Base-by-base conservation (phyloP, 495 filamentous ascomycete genomes). In the Daldinia childiae region DNA sequence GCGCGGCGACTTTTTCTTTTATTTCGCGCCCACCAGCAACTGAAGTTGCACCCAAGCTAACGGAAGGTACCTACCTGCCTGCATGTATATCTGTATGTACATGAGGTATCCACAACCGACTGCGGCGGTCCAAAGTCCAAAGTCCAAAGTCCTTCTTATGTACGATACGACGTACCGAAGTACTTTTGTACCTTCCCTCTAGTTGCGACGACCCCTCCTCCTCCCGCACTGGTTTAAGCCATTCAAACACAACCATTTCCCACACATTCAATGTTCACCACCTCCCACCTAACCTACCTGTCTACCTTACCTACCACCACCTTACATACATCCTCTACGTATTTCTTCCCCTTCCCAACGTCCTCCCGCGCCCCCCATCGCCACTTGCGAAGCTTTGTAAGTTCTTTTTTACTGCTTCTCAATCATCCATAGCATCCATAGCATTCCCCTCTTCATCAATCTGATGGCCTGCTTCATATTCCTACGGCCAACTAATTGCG, bases 201-300 rank as follows among this genome's bases (percentile, higher is more conserved):
- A 63, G 64, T 64, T 61, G 62, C 48, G 43, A 48, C 39, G 51
- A 73, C 70, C 70, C 70, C 70, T 73, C 70, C 57, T 60, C 57
- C 36, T 45, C 24, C 24, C 17, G 24, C 36, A 43, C 27, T 41
- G 57, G 36, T 39, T 58, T 63, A 62, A 36, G 57, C 65, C 70
- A 69, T 68, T 65, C 70, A 73, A 69, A 73, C 66, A 73, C 65
- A 69, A 54, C 66, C 58, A 48, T 69, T 63, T 73, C 71, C 66
- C 71, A 73, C 69, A 66, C 50, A 52, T 52, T 52, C 50, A 52
- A 52, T 29, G 26, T 61, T 68, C 69, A 68, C 43, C 64, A 67
- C 62, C 62, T 57, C 63, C 43, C 54, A 54, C 26, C 32, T 52
- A 56, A 54, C 36, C 54, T 64, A 50, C 59, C 55, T 57, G 54